Evolutionary conservation across 345 rosid genomes (phyloP).

Genomic region (Isatis tinctoria): DNA sequence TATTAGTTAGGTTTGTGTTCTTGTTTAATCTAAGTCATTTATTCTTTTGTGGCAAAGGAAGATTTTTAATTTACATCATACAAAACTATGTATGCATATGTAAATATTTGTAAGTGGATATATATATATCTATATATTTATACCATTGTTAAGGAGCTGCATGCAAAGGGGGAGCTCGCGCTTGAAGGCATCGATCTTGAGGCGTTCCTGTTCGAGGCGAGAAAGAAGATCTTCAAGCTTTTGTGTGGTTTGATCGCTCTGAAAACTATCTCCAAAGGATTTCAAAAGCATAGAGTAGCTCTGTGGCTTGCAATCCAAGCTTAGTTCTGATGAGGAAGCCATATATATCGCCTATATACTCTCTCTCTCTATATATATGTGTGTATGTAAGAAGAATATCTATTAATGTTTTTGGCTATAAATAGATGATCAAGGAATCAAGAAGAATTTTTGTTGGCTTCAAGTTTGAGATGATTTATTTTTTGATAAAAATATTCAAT

Average conservation of each 20-base stretch:
- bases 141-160: constrained; percentile 97
- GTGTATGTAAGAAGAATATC: constrained; percentile 9
- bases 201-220: constrained; percentile 85
- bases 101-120: neutral
- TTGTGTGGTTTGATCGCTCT: constrained; percentile 50
- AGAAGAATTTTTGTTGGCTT: constrained; percentile 10
- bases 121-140: no score
- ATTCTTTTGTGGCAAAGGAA: neutral
- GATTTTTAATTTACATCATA: neutral
- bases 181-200: constrained; percentile 97
- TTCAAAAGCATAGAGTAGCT: constrained; percentile 86
- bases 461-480: constrained; percentile 15
- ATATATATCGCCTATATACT: constrained; percentile 30
- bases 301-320: constrained; percentile 81
- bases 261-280: constrained; percentile 66
- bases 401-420: neutral
- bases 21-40: neutral
- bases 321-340: constrained; percentile 81
- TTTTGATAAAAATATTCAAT: constrained; percentile 14
- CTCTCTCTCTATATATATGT: neutral
- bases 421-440: constrained; percentile 16
- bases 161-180: constrained; percentile 99
- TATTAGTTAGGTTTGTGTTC: neutral
- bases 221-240: constrained; percentile 83
- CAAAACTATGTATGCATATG: neutral